Conservation (phyloP, 306 rosid genomes). For the Dryas drummondii region DNA sequence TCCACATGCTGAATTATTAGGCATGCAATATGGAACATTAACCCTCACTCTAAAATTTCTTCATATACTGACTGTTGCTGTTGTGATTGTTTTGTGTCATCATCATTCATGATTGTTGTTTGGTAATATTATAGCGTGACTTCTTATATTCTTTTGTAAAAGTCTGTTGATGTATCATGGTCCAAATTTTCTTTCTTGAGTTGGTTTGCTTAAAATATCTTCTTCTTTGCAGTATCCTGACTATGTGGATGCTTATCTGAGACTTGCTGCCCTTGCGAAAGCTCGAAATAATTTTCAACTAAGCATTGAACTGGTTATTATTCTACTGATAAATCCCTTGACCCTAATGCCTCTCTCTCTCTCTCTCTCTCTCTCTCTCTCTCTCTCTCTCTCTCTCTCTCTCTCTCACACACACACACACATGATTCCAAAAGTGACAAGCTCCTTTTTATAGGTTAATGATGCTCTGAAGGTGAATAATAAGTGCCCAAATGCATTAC, state of each 20-base stretch:
- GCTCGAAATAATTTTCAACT: constrained; percentile 79
- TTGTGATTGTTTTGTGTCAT: no score
- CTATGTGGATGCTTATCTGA: constrained; percentile 84
- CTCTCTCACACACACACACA: background rate
- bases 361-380: constrained; percentile 21
- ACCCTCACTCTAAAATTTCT: no score
- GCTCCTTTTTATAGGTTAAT: constrained; percentile 60
- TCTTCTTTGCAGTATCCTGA: constrained; percentile 73
- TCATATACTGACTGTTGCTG: no score
- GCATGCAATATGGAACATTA: background rate
- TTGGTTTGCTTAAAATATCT: constrained; percentile 26
- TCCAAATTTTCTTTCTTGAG: background rate
- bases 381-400: constrained; percentile 18
- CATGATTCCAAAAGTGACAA: constrained; percentile 11
- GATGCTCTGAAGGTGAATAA: constrained; percentile 90
- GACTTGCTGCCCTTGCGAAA: constrained; percentile 94
- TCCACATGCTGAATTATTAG: background rate
- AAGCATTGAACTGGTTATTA: constrained; percentile 91
- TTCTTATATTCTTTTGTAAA: background rate
- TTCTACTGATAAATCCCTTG: constrained; percentile 20
- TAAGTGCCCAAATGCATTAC: constrained; percentile 88
- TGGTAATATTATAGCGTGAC: no score
- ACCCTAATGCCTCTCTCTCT: background rate
- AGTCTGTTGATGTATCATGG: background rate
- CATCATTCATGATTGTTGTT: no score